A percentile compares a stretch with the other conserved stretches of the same genome.
These are phyloP conservation scores for Thalassiosira gravida DNA, from an alignment of 352 stramenopile genomes.

Conservation along the genomic window DNA sequence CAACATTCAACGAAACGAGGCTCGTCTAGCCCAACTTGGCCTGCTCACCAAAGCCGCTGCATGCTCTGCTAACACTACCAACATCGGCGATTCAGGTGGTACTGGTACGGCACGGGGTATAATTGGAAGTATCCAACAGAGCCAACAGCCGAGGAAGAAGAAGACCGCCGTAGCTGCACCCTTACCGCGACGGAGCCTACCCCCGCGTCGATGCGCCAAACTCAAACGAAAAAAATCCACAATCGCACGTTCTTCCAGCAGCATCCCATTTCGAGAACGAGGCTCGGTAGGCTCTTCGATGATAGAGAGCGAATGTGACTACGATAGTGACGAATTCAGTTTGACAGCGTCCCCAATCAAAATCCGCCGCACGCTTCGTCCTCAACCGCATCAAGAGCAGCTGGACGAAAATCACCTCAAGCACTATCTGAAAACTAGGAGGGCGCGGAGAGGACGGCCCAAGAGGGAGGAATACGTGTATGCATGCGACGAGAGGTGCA, in stretches of 20 bases:
- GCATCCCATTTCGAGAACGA: no score
- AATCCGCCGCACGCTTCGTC: neutral
- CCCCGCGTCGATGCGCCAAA: neutral
- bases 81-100: no score
- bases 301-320: no score
- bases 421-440: constrained; percentile 12
- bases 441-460: constrained; percentile 16
- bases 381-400: neutral
- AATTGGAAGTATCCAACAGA: no score
- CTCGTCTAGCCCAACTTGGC: constrained; percentile 40
- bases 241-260: no score
- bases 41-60: no score
- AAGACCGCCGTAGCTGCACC: neutral
- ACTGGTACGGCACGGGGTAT: no score
- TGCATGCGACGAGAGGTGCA: constrained; percentile 30
- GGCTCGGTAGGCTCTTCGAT: no score
- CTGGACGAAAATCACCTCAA: constrained; percentile 4
- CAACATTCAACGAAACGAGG: constrained; percentile 57
- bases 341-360: neutral
- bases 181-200: neutral
- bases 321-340: neutral
- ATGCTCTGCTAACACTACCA: no score
- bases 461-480: constrained; percentile 31
- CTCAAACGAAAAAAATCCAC: no score
- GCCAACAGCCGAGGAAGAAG: neutral